Conservation (phyloP, 148 eudicot species). For the Chenopodium quinoa region DNA sequence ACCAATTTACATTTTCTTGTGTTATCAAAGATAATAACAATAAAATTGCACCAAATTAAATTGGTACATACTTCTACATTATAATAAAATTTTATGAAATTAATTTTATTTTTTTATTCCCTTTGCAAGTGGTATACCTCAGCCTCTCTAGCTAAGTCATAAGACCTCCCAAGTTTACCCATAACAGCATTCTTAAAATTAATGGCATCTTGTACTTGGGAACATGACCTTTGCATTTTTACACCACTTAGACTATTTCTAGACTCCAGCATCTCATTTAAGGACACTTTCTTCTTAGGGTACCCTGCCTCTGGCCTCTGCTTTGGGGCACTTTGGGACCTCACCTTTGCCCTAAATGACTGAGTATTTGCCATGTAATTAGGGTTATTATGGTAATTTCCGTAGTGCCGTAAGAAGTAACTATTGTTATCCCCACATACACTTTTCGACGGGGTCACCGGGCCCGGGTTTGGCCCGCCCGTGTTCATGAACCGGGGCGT, state of each 20-base stretch:
- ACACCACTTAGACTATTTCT: conserved; percentile 73
- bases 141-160: conserved; percentile 22
- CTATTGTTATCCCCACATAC: conserved; percentile 35
- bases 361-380: conserved; percentile 60
- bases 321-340: conserved; percentile 76
- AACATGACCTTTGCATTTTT: conserved; percentile 76
- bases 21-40: background rate
- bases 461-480: conserved; percentile 30
- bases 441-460: conserved; percentile 45
- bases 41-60: conserved; percentile 19
- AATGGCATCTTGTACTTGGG: conserved; percentile 63
- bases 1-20: conserved; percentile 15
- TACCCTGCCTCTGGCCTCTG: conserved; percentile 52
- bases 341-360: conserved; percentile 55
- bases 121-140: conserved; percentile 21
- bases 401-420: conserved; percentile 25
- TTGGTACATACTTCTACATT: conserved; percentile 20
- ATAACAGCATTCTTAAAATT: conserved; percentile 74
- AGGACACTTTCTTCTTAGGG: conserved; percentile 50
- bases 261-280: conserved; percentile 68
- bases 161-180: conserved; percentile 61
- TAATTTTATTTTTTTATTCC: background rate
- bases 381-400: conserved; percentile 28
- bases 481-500: conserved; percentile 44
- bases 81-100: background rate